A percentile compares a stretch with the other conserved stretches of the same genome.
Conservation (phyloP, 768 basidiomycete species). For the Boletus pseudopeckii region DNA sequence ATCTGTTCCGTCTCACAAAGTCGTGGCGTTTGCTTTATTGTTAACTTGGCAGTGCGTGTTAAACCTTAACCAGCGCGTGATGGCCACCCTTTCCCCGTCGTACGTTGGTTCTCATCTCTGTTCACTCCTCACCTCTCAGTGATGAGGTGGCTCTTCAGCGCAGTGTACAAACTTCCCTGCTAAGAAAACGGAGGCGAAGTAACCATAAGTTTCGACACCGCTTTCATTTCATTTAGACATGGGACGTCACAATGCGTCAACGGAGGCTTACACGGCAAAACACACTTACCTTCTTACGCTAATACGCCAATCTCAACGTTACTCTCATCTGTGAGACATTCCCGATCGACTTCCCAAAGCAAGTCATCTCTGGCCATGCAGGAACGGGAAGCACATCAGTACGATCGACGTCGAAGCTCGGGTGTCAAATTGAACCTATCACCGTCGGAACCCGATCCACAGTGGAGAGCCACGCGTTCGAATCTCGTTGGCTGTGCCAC, state of each 20-base stretch:
- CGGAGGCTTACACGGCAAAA: neutral
- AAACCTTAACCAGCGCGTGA: slow-evolving; percentile 22
- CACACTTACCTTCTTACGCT: slow-evolving; percentile 3
- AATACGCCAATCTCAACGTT: slow-evolving; percentile 13
- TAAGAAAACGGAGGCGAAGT: neutral
- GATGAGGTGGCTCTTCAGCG: neutral
- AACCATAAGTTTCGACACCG: neutral
- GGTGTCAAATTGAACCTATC: slow-evolving; percentile 12
- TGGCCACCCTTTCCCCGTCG: neutral
- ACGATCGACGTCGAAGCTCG: slow-evolving; percentile 26
- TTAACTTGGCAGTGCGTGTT: slow-evolving; percentile 11
- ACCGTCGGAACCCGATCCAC: slow-evolving; percentile 14
- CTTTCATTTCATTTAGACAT: slow-evolving; percentile 11
- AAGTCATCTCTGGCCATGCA: slow-evolving; percentile 15
- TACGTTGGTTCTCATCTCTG: neutral
- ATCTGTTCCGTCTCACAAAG: slow-evolving; percentile 7
- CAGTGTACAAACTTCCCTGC: neutral
- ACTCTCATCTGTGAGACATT: slow-evolving; percentile 2
- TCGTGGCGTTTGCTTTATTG: slow-evolving; percentile 18
- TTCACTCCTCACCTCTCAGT: neutral
- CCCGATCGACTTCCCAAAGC: slow-evolving; percentile 18
- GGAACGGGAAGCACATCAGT: slow-evolving; percentile 17
- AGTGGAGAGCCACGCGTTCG: slow-evolving; percentile 15
- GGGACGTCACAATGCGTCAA: slow-evolving; percentile 1
- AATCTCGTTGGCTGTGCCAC: slow-evolving; percentile 22